phyloP scores from a whole-genome alignment of 441 rosid species.

The Jatropha multifida region DNA sequence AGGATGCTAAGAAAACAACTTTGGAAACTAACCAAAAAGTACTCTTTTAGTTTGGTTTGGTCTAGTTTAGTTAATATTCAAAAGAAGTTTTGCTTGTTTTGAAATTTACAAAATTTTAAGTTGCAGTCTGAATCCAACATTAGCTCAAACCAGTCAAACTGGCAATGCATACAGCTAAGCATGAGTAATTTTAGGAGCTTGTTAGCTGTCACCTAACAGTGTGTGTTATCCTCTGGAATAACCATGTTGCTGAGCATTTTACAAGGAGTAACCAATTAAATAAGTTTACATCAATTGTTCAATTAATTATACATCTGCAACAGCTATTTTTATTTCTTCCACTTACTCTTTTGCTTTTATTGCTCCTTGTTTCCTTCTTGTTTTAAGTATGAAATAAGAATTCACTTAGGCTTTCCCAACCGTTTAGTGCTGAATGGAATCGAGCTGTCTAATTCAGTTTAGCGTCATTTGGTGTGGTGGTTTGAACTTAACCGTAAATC shows the following conservation, averaged over 20 bases:
- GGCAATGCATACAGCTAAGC: background rate
- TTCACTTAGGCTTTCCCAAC: background rate
- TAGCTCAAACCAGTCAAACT: background rate
- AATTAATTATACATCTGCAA: background rate
- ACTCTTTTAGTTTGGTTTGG: background rate
- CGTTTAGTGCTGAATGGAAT: background rate
- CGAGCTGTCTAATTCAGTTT: background rate
- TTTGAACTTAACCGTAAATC: background rate
- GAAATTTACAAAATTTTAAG: background rate
- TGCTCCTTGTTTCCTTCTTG: background rate
- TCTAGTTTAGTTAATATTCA: background rate
- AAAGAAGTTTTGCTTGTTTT: background rate
- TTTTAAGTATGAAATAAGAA: background rate
- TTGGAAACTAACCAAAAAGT: background rate
- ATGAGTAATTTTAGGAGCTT: background rate
- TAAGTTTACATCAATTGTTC: background rate
- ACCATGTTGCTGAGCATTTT: background rate
- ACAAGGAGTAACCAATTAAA: background rate
- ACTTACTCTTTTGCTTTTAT: background rate
- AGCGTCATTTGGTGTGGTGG: background rate
- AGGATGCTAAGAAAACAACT: background rate
- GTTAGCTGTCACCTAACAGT: too few relatives aligned
- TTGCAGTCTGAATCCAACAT: background rate
- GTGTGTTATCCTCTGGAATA: background rate
- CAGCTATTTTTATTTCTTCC: background rate